phyloP scores from a whole-genome alignment of 192 early-diverging fungal species.

The Dissophora globulifera region DNA sequence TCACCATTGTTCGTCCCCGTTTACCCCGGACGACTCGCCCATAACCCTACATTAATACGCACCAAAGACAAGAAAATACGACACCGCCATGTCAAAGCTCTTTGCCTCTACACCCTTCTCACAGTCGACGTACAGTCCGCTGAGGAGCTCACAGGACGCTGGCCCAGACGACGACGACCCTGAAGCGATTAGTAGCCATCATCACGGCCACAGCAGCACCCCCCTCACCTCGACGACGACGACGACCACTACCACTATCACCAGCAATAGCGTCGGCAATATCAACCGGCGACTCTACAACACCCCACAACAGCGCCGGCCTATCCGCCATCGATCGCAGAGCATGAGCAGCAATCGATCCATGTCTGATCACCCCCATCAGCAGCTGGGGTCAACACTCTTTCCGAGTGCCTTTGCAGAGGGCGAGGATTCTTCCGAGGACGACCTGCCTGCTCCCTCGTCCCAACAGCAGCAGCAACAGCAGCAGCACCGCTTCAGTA shows the following conservation, averaged over 20 bases:
- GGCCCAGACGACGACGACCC: conserved; percentile 36
- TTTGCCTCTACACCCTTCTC: conserved; percentile 43
- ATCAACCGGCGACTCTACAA: background rate
- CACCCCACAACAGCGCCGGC: conserved; percentile 1
- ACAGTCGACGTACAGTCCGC: conserved; percentile 34
- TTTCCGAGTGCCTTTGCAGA: conserved; percentile 15
- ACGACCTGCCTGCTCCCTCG: background rate
- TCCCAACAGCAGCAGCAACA: too few relatives aligned
- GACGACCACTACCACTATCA: conserved; percentile 10
- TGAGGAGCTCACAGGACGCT: conserved; percentile 11
- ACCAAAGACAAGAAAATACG: background rate
- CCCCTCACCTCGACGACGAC: conserved; percentile 46
- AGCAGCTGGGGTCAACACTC: background rate
- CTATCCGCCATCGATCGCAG: conserved; percentile 34
- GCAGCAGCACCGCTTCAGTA: background rate
- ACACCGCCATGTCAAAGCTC: conserved; percentile 33
- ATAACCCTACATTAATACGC: background rate
- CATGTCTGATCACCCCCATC: conserved; percentile 8
- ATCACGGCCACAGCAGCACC: too few relatives aligned
- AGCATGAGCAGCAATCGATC: conserved; percentile 39
- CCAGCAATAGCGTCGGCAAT: background rate
- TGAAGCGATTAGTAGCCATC: background rate
- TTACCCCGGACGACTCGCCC: background rate
- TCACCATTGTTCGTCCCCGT: too few relatives aligned
- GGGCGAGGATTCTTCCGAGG: conserved; percentile 20